Percentiles rank a stretch among this genome's conserved stretches.
Evolutionary conservation across 2,329 filamentous ascomycete species (phyloP).

Genomic region (Endoconidiophora polonica): DNA sequence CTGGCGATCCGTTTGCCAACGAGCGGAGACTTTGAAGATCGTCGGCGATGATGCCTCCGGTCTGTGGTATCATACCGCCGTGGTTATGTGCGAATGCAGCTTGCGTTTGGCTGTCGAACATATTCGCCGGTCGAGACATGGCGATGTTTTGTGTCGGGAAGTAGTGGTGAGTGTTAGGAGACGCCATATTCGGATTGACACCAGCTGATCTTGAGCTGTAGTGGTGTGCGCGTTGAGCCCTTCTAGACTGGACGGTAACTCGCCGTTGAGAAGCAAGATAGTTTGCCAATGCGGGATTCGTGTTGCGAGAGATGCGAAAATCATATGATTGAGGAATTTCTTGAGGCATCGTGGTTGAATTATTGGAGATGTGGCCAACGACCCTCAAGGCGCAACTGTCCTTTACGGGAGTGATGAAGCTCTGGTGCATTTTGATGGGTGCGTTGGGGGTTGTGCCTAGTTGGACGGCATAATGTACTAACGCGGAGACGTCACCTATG

Average conservation of each 20-base stretch:
- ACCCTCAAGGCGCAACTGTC: slow-evolving; percentile 23
- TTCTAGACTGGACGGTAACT: slow-evolving; percentile 17
- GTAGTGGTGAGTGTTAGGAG: slow-evolving; percentile 4
- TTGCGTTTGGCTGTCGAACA: slow-evolving; percentile 13
- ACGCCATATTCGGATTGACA: slow-evolving; percentile 6
- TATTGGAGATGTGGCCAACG: slow-evolving; percentile 20
- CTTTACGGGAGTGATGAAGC: slow-evolving; percentile 22
- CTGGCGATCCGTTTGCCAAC: slow-evolving; percentile 19
- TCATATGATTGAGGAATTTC: slow-evolving; percentile 19
- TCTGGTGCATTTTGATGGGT: slow-evolving; percentile 17
- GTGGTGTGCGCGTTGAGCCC: slow-evolving; percentile 2
- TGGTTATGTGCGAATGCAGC: slow-evolving; percentile 4
- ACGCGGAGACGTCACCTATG: slow-evolving; percentile 23
- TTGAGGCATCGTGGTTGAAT: slow-evolving; percentile 8
- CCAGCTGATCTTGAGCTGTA: slow-evolving; percentile 9
- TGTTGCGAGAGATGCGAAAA: slow-evolving; percentile 23
- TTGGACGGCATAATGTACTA: slow-evolving; percentile 25
- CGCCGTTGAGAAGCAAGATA: slow-evolving; percentile 23
- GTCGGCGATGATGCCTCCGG: slow-evolving; percentile 23
- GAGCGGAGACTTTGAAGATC: slow-evolving; percentile 22
- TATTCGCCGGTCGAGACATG: neutral
- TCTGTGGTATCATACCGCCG: slow-evolving; percentile 13
- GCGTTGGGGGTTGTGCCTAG: slow-evolving; percentile 21
- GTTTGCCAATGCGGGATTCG: slow-evolving; percentile 21
- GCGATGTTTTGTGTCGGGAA: neutral